Evolutionary conservation across 257 asterid genomes (phyloP).

Genomic region (Paraleonurus japonicus): DNA sequence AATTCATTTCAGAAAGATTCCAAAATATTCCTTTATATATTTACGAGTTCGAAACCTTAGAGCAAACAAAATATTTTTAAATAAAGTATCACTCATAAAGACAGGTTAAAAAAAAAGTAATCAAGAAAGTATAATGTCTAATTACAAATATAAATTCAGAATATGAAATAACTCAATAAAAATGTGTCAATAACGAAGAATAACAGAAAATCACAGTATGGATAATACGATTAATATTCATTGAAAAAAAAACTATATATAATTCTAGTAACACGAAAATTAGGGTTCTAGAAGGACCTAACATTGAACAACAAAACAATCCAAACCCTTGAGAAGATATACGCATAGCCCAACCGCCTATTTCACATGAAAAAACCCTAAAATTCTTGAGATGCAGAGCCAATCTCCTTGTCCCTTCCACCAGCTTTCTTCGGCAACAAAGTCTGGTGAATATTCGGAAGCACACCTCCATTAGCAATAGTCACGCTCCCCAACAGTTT

Average conservation of each 20-base stretch:
- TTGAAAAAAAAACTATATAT: background rate
- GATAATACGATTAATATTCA: background rate
- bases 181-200: background rate
- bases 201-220: background rate
- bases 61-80: too few species aligned
- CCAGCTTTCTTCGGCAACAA: constrained; percentile 51
- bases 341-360: background rate
- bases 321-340: background rate
- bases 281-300: constrained; percentile 17
- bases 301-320: background rate
- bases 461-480: constrained; percentile 65
- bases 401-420: constrained; percentile 47
- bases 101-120: too few species aligned
- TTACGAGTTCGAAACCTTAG: too few species aligned
- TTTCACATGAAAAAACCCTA: constrained; percentile 30
- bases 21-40: too few species aligned
- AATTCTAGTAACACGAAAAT: constrained; percentile 19
- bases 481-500: constrained; percentile 58
- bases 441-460: constrained; percentile 61
- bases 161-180: too few species aligned
- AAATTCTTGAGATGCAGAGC: constrained; percentile 60
- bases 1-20: too few species aligned
- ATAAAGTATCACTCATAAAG: too few species aligned
- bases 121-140: too few species aligned
- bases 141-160: too few species aligned